A percentile compares a stretch with the other conserved stretches of the same genome.
Conservation (phyloP, 805 yeast genomes). For the Cyberlindnera americana region DNA sequence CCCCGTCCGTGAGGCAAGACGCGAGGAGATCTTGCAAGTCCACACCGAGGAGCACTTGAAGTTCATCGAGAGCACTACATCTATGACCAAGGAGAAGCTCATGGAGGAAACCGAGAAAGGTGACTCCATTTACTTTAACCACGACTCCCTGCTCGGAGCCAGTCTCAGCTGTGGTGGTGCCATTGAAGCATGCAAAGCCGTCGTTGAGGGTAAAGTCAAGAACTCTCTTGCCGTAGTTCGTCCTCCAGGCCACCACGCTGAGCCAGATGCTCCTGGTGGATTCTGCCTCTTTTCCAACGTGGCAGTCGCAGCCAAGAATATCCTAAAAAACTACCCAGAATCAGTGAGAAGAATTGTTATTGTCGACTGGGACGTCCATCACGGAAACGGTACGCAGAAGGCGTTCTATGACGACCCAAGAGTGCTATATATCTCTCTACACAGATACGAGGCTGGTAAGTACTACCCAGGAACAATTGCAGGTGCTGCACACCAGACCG, state of each 20-base stretch:
- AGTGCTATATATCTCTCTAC: constrained; percentile 86
- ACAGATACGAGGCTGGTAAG: constrained; percentile 86
- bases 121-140: constrained; percentile 92
- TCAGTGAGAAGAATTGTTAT: constrained; percentile 79
- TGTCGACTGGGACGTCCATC: constrained; percentile 98
- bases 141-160: constrained; percentile 84
- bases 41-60: constrained; percentile 80
- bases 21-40: constrained; percentile 81
- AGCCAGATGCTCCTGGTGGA: constrained; percentile 96
- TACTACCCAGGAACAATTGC: constrained; percentile 93
- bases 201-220: constrained; percentile 86
- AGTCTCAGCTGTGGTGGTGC: constrained; percentile 95
- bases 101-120: constrained; percentile 84
- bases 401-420: constrained; percentile 87
- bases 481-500: constrained; percentile 78
- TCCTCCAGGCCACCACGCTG: constrained; percentile 99
- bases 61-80: constrained; percentile 68
- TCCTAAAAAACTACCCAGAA: constrained; percentile 81
- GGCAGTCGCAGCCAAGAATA: constrained; percentile 91
- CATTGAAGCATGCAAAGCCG: constrained; percentile 94
- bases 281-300: constrained; percentile 95
- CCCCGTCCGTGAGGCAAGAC: constrained; percentile 85
- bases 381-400: constrained; percentile 97
- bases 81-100: constrained; percentile 73
- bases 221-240: constrained; percentile 93